Conservation (phyloP, 495 filamentous ascomycete species). For the Tuber calosporum region DNA sequence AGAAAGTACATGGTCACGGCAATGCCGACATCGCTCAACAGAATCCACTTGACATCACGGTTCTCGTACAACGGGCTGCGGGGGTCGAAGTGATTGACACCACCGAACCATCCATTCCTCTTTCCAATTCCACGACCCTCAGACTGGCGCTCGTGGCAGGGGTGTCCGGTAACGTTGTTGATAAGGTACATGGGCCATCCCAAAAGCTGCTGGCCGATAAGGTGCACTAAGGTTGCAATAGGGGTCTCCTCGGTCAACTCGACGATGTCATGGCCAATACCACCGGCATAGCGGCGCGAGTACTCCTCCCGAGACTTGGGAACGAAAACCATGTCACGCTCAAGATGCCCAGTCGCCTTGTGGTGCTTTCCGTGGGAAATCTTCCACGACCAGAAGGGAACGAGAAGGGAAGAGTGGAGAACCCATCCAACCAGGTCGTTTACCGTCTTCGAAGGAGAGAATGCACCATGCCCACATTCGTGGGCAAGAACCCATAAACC, state of each 20-base stretch:
- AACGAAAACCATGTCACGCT: slow-evolving; percentile 96
- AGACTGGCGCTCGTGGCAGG: slow-evolving; percentile 73
- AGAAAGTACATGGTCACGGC: slow-evolving; percentile 52
- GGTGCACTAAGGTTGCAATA: slow-evolving; percentile 63
- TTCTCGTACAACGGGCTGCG: slow-evolving; percentile 82
- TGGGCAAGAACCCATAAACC: slow-evolving; percentile 80
- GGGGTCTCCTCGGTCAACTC: slow-evolving; percentile 95
- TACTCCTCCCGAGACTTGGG: slow-evolving; percentile 75
- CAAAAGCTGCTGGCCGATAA: slow-evolving; percentile 74
- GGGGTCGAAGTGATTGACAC: slow-evolving; percentile 93
- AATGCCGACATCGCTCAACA: slow-evolving; percentile 76
- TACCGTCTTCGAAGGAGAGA: slow-evolving; percentile 69
- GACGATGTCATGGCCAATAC: slow-evolving; percentile 67
- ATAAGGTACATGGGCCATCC: slow-evolving; percentile 85
- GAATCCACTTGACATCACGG: slow-evolving; percentile 74
- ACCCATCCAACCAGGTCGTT: slow-evolving; percentile 84
- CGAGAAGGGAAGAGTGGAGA: slow-evolving; percentile 71
- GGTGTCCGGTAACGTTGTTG: slow-evolving; percentile 88
- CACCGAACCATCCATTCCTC: slow-evolving; percentile 66
- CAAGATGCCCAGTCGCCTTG: slow-evolving; percentile 90
- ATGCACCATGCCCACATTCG: slow-evolving; percentile 82
- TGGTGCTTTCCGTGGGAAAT: slow-evolving; percentile 90
- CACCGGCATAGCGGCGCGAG: slow-evolving; percentile 50
- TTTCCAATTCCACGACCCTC: slow-evolving; percentile 87
- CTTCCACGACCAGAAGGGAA: slow-evolving; percentile 91